A percentile compares a stretch with the other conserved stretches of the same genome.
phyloP scores from a whole-genome alignment of 169 alveolate species.

The Toxoplasma gondii region DNA sequence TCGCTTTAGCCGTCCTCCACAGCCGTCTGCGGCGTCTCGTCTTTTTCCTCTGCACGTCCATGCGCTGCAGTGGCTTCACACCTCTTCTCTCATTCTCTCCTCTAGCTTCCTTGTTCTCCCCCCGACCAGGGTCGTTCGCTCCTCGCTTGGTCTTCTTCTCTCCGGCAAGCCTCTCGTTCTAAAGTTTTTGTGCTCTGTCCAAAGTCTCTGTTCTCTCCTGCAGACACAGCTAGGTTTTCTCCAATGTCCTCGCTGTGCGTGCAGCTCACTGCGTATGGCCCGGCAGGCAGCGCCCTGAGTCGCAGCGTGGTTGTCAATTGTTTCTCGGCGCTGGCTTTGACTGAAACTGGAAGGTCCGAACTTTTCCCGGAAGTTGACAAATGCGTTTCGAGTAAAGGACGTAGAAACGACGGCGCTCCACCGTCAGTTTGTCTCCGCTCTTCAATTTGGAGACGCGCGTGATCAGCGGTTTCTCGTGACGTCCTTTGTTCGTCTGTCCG shows the following conservation, averaged over 20 bases:
- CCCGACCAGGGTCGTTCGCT: no score
- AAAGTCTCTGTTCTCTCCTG: no score
- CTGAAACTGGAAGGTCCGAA: slow-evolving; percentile 10
- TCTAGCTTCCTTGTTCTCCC: not conserved
- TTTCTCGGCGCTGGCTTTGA: slow-evolving; percentile 10
- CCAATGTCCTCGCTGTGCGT: not conserved
- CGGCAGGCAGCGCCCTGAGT: slow-evolving; percentile 1
- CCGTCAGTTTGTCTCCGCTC: no score
- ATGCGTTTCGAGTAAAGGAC: no score
- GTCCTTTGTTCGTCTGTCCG: no score
- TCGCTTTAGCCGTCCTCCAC: not conserved
- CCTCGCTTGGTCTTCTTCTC: not conserved
- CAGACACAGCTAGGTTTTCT: not conserved
- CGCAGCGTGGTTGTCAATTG: not conserved
- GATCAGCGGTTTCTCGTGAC: no score
- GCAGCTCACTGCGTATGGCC: slow-evolving; percentile 9
- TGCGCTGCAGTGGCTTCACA: not conserved
- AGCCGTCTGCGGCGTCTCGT: no score
- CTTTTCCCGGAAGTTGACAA: no score
- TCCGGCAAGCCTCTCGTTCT: not conserved
- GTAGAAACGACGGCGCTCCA: no score
- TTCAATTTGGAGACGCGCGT: no score
- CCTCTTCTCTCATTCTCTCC: not conserved
- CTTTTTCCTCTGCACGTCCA: not conserved
- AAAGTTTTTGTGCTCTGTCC: not conserved